A percentile compares a stretch with the other conserved stretches of the same genome.
phyloP scores from a whole-genome alignment of 2,329 filamentous ascomycete genomes.

The Colletotrichum falcatum region DNA sequence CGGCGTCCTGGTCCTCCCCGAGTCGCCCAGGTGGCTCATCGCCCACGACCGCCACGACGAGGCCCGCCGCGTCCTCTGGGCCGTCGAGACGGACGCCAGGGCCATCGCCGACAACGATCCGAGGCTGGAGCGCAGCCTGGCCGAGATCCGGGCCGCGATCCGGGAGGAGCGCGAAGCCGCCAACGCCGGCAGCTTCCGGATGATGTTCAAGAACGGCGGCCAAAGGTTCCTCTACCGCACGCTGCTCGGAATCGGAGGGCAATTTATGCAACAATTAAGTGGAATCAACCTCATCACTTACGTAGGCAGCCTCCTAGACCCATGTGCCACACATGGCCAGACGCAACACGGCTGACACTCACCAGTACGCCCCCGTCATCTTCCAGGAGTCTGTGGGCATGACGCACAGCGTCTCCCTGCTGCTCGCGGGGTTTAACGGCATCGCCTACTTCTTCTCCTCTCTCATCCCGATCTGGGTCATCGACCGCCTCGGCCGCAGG shows the following conservation, averaged over 20 bases:
- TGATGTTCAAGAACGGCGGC: slow-evolving; percentile 55
- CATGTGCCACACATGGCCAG: too few relatives aligned
- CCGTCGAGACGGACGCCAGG: slow-evolving; percentile 47
- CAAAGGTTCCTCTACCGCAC: slow-evolving; percentile 56
- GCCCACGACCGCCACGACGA: slow-evolving; percentile 62
- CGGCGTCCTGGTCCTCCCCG: slow-evolving; percentile 53
- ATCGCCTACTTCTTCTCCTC: slow-evolving; percentile 50
- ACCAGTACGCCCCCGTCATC: slow-evolving; percentile 55
- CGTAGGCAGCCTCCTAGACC: neutral
- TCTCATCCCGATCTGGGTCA: slow-evolving; percentile 51
- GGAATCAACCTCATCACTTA: slow-evolving; percentile 52
- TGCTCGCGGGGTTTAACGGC: slow-evolving; percentile 65
- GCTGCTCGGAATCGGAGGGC: slow-evolving; percentile 56
- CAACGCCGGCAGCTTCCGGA: slow-evolving; percentile 48
- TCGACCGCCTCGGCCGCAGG: slow-evolving; percentile 62
- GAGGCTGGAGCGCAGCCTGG: slow-evolving; percentile 46
- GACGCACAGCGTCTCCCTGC: slow-evolving; percentile 58
- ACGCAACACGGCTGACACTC: neutral
- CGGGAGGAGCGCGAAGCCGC: slow-evolving; percentile 55
- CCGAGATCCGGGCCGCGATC: slow-evolving; percentile 54
- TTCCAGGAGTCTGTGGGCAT: slow-evolving; percentile 59
- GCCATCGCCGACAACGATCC: slow-evolving; percentile 46
- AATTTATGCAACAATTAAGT: slow-evolving; percentile 58
- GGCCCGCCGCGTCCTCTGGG: slow-evolving; percentile 51
- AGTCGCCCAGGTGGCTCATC: slow-evolving; percentile 59